Conservation (phyloP, 176 grass and related monocot species). For the Elaeis guineensis region DNA sequence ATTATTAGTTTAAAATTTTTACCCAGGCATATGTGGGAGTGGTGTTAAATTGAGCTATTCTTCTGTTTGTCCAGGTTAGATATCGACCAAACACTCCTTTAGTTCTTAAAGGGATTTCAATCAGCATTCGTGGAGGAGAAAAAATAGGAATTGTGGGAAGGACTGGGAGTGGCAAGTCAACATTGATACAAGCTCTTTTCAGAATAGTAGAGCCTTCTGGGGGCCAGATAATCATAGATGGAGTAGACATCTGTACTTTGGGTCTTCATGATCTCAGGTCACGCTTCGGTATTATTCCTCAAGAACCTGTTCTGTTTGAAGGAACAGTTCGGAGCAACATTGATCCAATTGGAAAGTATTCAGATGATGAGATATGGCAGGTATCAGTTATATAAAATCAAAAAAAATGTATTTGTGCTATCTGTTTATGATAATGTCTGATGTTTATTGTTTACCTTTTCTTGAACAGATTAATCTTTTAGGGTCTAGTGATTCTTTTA, state of each 20-base stretch:
- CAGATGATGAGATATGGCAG: conserved; percentile 96
- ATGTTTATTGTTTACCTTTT: too few relatives aligned
- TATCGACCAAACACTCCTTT: conserved; percentile 81
- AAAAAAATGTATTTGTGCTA: too few relatives aligned
- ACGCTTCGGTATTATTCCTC: conserved; percentile 89
- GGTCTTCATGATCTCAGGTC: conserved; percentile 98
- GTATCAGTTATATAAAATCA: conserved; percentile 19
- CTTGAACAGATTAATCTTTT: too few relatives aligned
- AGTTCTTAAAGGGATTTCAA: conserved; percentile 82
- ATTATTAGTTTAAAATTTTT: too few relatives aligned
- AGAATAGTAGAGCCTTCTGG: conserved; percentile 87
- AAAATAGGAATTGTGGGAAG: conserved; percentile 91
- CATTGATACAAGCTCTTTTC: conserved; percentile 91
- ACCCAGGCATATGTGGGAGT: too few relatives aligned
- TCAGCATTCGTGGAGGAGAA: conserved; percentile 66
- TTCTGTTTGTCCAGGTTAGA: conserved; percentile 41
- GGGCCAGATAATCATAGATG: conserved; percentile 72
- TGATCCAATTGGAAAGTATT: conserved; percentile 70
- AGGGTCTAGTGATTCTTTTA: too few relatives aligned
- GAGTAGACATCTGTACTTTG: conserved; percentile 71
- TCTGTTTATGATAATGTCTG: too few relatives aligned
- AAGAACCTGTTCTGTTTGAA: conserved; percentile 95
- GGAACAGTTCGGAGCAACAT: conserved; percentile 84
- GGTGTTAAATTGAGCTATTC: too few relatives aligned
- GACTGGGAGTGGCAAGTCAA: conserved; percentile 96